A percentile compares a stretch with the other conserved stretches of the same genome.
phyloP scores from a whole-genome alignment of 2,329 filamentous ascomycete species.

The Davidsoniella virescens region DNA sequence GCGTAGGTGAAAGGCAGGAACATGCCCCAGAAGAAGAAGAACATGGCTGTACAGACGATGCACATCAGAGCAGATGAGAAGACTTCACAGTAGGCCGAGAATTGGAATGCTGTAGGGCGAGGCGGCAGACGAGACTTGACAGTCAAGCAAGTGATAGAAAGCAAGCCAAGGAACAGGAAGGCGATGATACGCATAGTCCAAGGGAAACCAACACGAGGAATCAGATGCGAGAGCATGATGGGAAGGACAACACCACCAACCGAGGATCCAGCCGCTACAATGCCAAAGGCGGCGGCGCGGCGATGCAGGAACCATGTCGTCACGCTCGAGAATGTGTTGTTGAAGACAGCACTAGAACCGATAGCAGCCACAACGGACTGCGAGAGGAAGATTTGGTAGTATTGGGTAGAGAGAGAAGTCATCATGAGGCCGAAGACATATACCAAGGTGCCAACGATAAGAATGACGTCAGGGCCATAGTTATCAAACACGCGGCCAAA shows the following conservation, averaged over 20 bases:
- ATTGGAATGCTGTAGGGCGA: slow-evolving; percentile 27
- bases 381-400: slow-evolving; percentile 30
- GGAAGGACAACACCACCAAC: slow-evolving; percentile 42
- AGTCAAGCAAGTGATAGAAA: slow-evolving; percentile 22
- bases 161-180: slow-evolving; percentile 28
- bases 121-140: slow-evolving; percentile 28
- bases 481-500: slow-evolving; percentile 49
- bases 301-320: slow-evolving; percentile 36
- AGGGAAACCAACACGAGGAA: slow-evolving; percentile 27
- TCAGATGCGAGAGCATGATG: slow-evolving; percentile 42
- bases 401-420: slow-evolving; percentile 32
- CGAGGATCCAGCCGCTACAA: slow-evolving; percentile 36
- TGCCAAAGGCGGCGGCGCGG: slow-evolving; percentile 36
- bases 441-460: slow-evolving; percentile 35
- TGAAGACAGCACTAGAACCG: slow-evolving; percentile 29
- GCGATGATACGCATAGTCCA: slow-evolving; percentile 33
- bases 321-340: slow-evolving; percentile 25
- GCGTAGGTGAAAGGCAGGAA: slow-evolving; percentile 39
- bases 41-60: slow-evolving; percentile 28
- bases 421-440: slow-evolving; percentile 52
- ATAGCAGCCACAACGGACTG: slow-evolving; percentile 26
- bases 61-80: slow-evolving; percentile 30
- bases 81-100: slow-evolving; percentile 29
- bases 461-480: slow-evolving; percentile 43
- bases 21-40: slow-evolving; percentile 40